Base-by-base conservation (phyloP, 2,329 filamentous ascomycete genomes). In the Penicillium brevicompactum region DNA sequence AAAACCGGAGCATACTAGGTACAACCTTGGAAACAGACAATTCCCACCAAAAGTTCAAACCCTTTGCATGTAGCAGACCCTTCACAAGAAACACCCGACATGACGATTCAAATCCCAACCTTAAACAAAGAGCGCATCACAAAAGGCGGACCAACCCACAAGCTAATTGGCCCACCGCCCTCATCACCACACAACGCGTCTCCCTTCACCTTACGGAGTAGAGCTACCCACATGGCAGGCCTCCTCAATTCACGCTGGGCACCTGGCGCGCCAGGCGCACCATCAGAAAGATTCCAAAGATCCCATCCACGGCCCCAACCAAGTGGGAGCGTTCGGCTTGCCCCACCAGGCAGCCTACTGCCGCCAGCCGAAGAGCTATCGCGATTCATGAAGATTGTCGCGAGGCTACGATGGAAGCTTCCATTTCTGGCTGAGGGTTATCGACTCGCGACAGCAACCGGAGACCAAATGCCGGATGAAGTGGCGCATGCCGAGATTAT, bases 391-490 rank as follows among this genome's bases (percentile, higher is more conserved):
- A 86, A 86, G 61, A 84, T 86, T 27, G 81, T 84, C 18, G 78
- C 81, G 2, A 81, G 85, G 2, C 74, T 88, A 42, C 80, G 82
- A 59, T 88, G 86, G 85, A 88, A 87, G 67, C 78, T 84, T 2
- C 78, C 84, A 11, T 85, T 85, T 60, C 76, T 88, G 31, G 79
- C 80, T n/a, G 70, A 75, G 49, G 84, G 79, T 2, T 87, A 87
- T 65, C 70, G 70, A n/a, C 74, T 78, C 1, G 84, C 85, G 0
- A 74, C 78, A 43, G 63, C 71, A 18, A 68, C 70, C 22, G 66
- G 70, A 10, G 42, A 52, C 6, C 16, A 24, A 2, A 53, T 64
- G 7, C 61, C 59, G 2, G 66, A 66, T n/a, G 57, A 66, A n/a
- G 52, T 67, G 43, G 48, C 62, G 1, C 61, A 71, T 13, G 82